A percentile compares a stretch with the other conserved stretches of the same genome.
These are phyloP conservation scores for Malassezia dermatis DNA, from an alignment of 1,284 basidiomycete genomes.

Conservation along the genomic window DNA sequence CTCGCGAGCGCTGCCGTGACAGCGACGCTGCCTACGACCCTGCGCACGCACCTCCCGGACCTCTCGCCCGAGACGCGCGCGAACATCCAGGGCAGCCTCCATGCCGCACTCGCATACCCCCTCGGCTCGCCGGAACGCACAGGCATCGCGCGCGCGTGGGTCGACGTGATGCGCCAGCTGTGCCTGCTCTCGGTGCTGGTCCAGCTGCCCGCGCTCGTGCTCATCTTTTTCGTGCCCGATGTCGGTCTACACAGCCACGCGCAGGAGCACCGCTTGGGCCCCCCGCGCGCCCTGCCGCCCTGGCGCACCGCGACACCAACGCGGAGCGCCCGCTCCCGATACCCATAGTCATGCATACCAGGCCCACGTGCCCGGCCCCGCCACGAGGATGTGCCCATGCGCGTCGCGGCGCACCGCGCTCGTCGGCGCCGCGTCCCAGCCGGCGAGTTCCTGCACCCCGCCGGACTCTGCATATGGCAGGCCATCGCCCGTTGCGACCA, in stretches of 20 bases:
- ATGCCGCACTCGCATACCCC: constrained; percentile 44
- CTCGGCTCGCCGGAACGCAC: constrained; percentile 32
- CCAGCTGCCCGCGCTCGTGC: constrained; percentile 34
- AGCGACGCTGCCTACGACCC: constrained; percentile 56
- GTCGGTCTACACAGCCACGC: constrained; percentile 18
- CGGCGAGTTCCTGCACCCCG: constrained; percentile 22
- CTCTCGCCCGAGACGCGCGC: constrained; percentile 38
- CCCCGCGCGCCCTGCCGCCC: not conserved
- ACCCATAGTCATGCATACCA: constrained; percentile 2
- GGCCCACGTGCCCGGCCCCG: not conserved
- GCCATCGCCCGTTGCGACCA: constrained; percentile 31
- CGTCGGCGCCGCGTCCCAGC: constrained; percentile 31
- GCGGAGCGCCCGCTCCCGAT: not conserved
- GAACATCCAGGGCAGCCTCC: constrained; percentile 37
- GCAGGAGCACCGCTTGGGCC: not conserved
- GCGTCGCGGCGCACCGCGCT: constrained; percentile 3
- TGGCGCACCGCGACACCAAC: not conserved
- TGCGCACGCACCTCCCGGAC: constrained; percentile 53
- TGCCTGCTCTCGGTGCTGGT: constrained; percentile 35
- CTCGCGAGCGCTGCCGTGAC: constrained; percentile 57
- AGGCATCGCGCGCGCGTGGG: constrained; percentile 46
- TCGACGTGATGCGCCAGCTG: constrained; percentile 36
- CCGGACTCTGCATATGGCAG: constrained; percentile 21
- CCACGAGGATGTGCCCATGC: not conserved
- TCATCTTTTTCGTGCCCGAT: constrained; percentile 35